Base-by-base conservation (phyloP, 805 yeast species). In the Sugiyamaella boreocaroliniensis region DNA sequence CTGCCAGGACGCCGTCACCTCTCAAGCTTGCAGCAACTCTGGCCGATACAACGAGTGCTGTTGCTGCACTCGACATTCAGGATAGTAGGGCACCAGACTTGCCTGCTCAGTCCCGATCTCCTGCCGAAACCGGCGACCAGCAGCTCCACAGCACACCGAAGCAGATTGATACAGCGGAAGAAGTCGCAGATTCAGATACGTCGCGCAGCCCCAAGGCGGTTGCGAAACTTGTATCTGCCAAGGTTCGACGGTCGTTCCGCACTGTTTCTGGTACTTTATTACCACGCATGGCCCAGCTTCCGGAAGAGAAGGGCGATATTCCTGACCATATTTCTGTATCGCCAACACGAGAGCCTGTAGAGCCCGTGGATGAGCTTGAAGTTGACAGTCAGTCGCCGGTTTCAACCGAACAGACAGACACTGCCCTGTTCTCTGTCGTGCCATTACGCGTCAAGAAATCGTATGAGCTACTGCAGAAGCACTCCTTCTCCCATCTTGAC, bases 1-100 rank as follows among this genome's bases (percentile, higher is more conserved):
- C 37, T 9, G 46, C 46, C 15, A 12, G 48, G n/a, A 29, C 48
- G 3, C 48, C 48, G 12, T 45, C 48, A 11, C 48, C 48, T 8
- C 48, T 45, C n/a, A 45, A 45, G 19, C 34, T 45, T 9, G 48
- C 29, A 8, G n/a, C 29, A 19, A 16, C 41, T 11, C 15, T n/a
- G 10, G 14, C 48, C 14, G 48, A 32, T 15, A n/a, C 19, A 19
- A 16, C 37, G 37, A 32, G 37, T 14, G 37, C 12, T 11, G 37
- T 32, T 32, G 37, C 37, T 11, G 37, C 11, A 4, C n/a, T 32
- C 4, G 37, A 32, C n/a, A 32, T 32, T 11, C 37, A 14, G n/a
- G 37, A 32, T 14, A 32, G 37, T 32, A 32, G 26, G 6, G 26
- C 26, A 4, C 37, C 37, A 32, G n/a, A 10, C 11, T 32, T 22